Base-by-base conservation (phyloP, 2,329 filamentous ascomycete genomes). In the Fusarium multiceps region DNA sequence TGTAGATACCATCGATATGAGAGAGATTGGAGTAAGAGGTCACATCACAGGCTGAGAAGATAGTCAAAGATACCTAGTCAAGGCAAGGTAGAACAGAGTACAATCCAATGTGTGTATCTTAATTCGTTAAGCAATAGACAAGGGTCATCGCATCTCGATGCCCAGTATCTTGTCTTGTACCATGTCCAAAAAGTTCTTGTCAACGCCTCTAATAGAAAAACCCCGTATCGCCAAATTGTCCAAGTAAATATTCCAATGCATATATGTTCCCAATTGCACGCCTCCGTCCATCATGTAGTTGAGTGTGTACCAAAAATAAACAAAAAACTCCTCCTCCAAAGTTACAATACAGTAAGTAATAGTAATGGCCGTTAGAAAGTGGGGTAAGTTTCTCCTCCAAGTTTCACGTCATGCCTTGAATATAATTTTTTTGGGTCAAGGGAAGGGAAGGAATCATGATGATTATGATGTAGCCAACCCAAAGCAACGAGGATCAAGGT, bases 141-240 rank as follows among this genome's bases (percentile, higher is more conserved):
- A 50, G 37, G 47, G 47, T 55, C 18, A 55, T 59, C 34, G 6
- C 9, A 41, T 51, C 49, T 40, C 64, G 37, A 63, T 57, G 47
- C 27, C 60, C 40, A 27, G 21, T 49, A 34, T 49, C 14, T 37
- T 37, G 34, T 37, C 34, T 37, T 37, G 34, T 37, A 37, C 34
- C 34, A 37, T 37, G 18, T n/a, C 34, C 34, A 37, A 37, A 37
- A 37, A 37, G 18, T 37, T 37, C 34, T 37, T 54, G 25, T 28
- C 27, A 56, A 66, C 47, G 37, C 54, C 49, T 68, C 63, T 64
- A 66, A 48, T 61, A 45, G 46, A 30, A 51, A 16, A 59, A 57
- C 28, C 63, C 63, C 47, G 11, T 56, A 51, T 70, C 67, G 67
- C 67, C 67, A 37, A 45, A 55, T 57, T 65, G 50, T 50, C 60